Evolutionary conservation across 441 rosid species (phyloP).

Genomic region (Metrosideros polymorpha): DNA sequence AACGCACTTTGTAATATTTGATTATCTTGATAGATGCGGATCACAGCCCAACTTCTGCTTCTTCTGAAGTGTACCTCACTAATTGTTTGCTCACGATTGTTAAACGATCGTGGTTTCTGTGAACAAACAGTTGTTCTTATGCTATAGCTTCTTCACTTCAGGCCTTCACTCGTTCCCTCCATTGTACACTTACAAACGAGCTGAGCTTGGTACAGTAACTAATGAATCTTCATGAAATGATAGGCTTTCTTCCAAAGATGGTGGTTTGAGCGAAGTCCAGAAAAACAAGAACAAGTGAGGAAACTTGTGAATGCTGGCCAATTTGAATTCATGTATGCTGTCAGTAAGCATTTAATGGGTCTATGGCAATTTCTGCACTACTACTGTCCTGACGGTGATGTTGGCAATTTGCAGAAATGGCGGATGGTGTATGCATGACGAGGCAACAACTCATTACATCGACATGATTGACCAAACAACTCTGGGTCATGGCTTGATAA

Average conservation of each 20-base stretch:
- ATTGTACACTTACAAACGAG: not conserved
- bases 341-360: not conserved
- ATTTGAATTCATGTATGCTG: constrained; percentile 71
- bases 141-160: not conserved
- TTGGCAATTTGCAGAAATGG: constrained; percentile 51
- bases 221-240: not conserved
- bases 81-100: not conserved
- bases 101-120: not conserved
- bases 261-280: constrained; percentile 63
- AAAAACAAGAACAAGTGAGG: constrained; percentile 45
- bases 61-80: not conserved
- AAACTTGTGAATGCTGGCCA: constrained; percentile 57
- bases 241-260: constrained; percentile 85
- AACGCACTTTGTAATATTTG: not conserved
- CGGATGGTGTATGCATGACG: constrained; percentile 96
- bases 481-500: constrained; percentile 57
- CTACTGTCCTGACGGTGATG: not conserved
- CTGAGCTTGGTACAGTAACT: not conserved
- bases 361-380: not conserved
- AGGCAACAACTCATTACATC: constrained; percentile 73
- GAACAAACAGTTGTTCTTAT: not conserved
- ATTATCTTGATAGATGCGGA: not conserved
- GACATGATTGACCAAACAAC: constrained; percentile 96
- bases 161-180: not conserved
- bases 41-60: not conserved